Evolutionary conservation across 1,284 basidiomycete species (phyloP), one percentile per base, ranked within the genome.

Genomic region (Leccinum discolor): DNA sequence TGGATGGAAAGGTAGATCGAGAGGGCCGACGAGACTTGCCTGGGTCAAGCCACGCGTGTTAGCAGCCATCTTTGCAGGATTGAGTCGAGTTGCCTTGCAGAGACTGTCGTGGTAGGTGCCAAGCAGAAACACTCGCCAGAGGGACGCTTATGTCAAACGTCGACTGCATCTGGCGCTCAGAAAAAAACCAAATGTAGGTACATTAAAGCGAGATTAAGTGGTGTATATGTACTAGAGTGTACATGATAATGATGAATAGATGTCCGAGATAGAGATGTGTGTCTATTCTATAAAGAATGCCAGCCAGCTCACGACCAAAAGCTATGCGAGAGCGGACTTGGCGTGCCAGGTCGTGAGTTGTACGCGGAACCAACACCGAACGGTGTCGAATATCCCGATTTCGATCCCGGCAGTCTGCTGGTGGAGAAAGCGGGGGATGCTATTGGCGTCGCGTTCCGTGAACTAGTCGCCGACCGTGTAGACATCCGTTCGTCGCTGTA

Each of bases 41-140:
- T 96, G 94, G 69, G 94, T 96, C 70, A 96, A 81, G 58, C 95
- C 94, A 67, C 95, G 86, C 94, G 96, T 96, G 67, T 84, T 88
- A 66, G 92, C 88, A 69, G 94, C 92, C 94, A 95, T 95, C 58
- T n/a, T 74, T 65, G 65, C 57, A 68, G 47, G 8, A 64, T 38
- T 40, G 14, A 18, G 32, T 60, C 2, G 47, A 16, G 4, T 58
- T 35, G 56, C 3, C 52, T 23, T 35, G 4, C 16, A 14, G 29
- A 21, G 14, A 32, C 0, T 57, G 50, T 61, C 0, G 63, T 54
- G 23, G 26, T 69, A 10, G 16, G n/a, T 18, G 60, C 29, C 29
- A 32, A 29, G 16, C 52, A n/a, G 29, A 32, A 23, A 26, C 35
- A 21, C 60, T 32, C 29, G 38, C 29, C 18, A 23, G 35, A 2